Base-by-base conservation (phyloP, 2,329 filamentous ascomycete species). In the Fusarium sp. region DNA sequence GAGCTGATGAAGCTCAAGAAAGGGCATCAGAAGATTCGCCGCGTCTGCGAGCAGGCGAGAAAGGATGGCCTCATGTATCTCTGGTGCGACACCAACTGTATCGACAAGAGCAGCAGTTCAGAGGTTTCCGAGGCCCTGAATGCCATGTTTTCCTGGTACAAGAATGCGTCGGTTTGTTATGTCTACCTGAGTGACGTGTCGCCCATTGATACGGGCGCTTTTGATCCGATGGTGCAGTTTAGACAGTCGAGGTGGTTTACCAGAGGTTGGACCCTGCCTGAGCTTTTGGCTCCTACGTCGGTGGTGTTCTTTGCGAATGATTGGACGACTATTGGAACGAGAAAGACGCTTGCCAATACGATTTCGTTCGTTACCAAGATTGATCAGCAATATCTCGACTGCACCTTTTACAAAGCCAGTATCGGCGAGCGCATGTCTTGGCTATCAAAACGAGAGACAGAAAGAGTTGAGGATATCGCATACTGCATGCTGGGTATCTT, bases 11-110 rank as follows among this genome's bases (percentile, higher is more conserved):
- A 71, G 49, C 68, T 66, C 39, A 70, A 52, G 15, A 70, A 70
- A 12, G 68, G 68, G 0, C 67, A 70, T 5, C 68, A 70, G 24
- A 70, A 70, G 66, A 70, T 70, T 26, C 54, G 61, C 0, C 68
- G 66, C 9, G 66, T 66, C 18, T 70, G 66, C 44, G 67, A 70
- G 13, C 68, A 70, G 36, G 68, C 68, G 17, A 63, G 67, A 38
- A 70, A 60, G 24, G 68, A 70, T 56, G 68, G 68, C 2, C 54
- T 70, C 22, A 66, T 58, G 38, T 71, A 71, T 39, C 39, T 67
- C 3, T 71, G 69, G 69, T 67, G 67, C 35, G 69, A 71, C 49
- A 71, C 69, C 38, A 71, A 70, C 62, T 71, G 69, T 47, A 71
- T 71, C 69, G 69, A 71, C 49, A 71, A 71, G 67, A 67, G 54